phyloP scores from a whole-genome alignment of 805 yeast species.

The Ogataea polymorpha region DNA sequence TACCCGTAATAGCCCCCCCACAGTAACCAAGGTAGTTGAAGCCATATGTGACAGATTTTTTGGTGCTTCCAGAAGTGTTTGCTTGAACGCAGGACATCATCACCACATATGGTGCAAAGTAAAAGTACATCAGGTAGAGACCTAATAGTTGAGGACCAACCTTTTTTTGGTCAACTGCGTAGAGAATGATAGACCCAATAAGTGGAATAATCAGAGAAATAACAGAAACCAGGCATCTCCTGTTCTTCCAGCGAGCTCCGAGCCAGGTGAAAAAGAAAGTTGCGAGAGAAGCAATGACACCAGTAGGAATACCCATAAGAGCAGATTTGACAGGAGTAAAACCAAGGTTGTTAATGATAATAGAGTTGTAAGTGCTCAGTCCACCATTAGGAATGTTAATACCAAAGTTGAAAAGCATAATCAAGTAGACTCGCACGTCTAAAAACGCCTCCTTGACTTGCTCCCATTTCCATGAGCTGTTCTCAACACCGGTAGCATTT shows the following conservation, averaged over 20 bases:
- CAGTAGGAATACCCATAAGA: conserved; percentile 31
- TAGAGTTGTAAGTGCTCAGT: conserved; percentile 25
- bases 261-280: conserved; percentile 18
- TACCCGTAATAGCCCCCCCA: conserved; percentile 48
- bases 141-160: conserved; percentile 12
- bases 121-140: conserved; percentile 24
- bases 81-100: conserved; percentile 32
- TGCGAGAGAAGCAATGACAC: conserved; percentile 46
- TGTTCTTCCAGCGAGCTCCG: conserved; percentile 13
- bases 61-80: conserved; percentile 48
- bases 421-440: conserved; percentile 21
- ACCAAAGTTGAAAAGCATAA: conserved; percentile 18
- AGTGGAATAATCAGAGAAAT: conserved; percentile 16
- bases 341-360: conserved; percentile 28
- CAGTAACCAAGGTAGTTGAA: conserved; percentile 36
- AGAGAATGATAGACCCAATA: conserved; percentile 19
- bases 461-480: conserved; percentile 25
- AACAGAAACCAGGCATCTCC: conserved; percentile 13
- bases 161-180: conserved; percentile 11
- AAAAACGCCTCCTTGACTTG: conserved; percentile 22
- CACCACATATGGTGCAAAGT: conserved; percentile 21
- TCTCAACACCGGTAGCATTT: conserved; percentile 26
- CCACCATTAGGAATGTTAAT: conserved; percentile 31
- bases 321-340: conserved; percentile 43
- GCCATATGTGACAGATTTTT: conserved; percentile 43